These are phyloP conservation scores for Radiomyces spectabilis DNA, from an alignment of 192 early-diverging fungal genomes.

Conservation along the genomic window DNA sequence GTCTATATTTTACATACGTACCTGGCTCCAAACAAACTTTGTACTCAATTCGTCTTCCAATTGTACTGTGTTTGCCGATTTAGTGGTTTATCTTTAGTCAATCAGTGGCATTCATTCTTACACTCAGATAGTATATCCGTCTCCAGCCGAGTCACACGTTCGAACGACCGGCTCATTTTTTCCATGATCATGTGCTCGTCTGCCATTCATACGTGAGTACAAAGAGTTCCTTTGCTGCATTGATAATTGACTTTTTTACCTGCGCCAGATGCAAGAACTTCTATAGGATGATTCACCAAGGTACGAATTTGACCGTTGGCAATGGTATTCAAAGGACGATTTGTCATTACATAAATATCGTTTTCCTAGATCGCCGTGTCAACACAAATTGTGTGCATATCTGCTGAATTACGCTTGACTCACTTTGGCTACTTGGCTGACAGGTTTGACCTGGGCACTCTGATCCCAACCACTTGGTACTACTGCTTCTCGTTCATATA, in stretches of 20 bases:
- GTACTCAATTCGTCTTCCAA: conserved; percentile 36
- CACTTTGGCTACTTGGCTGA: conserved; percentile 38
- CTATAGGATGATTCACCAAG: conserved; percentile 37
- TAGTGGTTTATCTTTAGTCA: too few relatives aligned
- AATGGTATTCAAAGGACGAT: conserved; percentile 66
- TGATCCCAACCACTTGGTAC: conserved; percentile 30
- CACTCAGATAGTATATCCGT: conserved; percentile 35
- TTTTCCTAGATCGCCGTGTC: conserved; percentile 45
- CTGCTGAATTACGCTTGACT: too few relatives aligned
- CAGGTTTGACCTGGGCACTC: conserved; percentile 12
- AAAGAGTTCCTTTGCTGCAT: neutral
- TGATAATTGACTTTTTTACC: neutral
- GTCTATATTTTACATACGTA: too few relatives aligned
- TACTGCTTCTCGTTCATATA: conserved; percentile 61
- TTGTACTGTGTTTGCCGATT: neutral
- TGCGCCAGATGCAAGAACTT: conserved; percentile 5
- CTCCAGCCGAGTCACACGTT: conserved; percentile 42
- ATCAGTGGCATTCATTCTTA: conserved; percentile 4
- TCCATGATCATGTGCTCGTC: conserved; percentile 21
- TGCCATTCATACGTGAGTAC: too few relatives aligned
- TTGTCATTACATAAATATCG: conserved; percentile 55
- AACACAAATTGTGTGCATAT: too few relatives aligned
- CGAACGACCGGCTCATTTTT: conserved; percentile 33
- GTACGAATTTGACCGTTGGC: conserved; percentile 42
- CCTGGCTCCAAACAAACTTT: conserved; percentile 56